Evolutionary conservation across 371 early-diverging fungal genomes (phyloP).

Genomic region (Mucor sp.): DNA sequence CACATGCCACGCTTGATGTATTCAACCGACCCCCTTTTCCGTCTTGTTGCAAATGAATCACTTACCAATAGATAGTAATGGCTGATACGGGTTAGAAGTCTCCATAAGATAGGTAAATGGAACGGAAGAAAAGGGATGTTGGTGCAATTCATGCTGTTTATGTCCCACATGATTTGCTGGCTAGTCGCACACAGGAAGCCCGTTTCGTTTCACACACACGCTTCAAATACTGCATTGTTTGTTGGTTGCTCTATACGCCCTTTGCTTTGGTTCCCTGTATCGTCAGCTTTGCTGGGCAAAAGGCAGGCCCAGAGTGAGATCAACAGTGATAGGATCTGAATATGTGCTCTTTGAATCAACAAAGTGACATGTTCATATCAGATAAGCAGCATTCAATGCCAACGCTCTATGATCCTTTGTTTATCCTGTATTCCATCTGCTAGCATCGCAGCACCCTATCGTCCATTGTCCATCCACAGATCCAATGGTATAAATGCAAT

Average conservation of each 20-base stretch:
- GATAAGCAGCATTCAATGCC: too few relatives aligned
- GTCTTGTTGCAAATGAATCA: background rate
- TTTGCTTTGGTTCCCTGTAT: background rate
- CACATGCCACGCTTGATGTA: too few relatives aligned
- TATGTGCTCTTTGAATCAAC: background rate
- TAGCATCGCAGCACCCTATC: too few relatives aligned
- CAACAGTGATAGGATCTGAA: background rate
- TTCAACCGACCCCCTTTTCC: too few relatives aligned
- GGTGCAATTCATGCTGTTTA: background rate
- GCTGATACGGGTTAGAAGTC: conserved; percentile 1
- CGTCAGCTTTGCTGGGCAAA: background rate
- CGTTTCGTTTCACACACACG: background rate
- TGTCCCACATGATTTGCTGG: background rate
- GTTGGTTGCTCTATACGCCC: background rate
- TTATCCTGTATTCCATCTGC: too few relatives aligned
- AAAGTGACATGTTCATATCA: background rate
- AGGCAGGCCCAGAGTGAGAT: background rate
- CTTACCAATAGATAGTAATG: conserved; percentile 6
- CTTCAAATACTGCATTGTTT: background rate
- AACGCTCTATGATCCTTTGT: too few relatives aligned
- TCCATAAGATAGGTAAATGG: background rate
- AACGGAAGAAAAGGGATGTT: background rate
- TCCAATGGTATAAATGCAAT: background rate
- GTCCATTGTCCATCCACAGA: background rate
- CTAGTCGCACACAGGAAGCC: background rate